phyloP scores from a whole-genome alignment of 495 filamentous ascomycete genomes.

The Delitschia confertaspora region DNA sequence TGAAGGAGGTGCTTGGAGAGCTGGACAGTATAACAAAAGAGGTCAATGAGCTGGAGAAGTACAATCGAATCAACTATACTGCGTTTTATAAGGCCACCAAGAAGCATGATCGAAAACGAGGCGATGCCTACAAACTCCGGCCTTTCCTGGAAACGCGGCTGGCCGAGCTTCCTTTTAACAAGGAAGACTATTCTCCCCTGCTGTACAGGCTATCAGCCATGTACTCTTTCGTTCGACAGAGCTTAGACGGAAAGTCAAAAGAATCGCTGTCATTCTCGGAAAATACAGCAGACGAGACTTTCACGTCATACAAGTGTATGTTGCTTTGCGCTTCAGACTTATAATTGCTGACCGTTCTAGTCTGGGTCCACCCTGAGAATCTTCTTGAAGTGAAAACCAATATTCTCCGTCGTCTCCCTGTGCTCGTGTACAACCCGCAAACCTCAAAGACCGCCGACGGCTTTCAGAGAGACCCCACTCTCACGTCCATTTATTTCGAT shows the following conservation, averaged over 20 bases:
- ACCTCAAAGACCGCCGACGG: constrained; percentile 69
- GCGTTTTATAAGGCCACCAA: constrained; percentile 96
- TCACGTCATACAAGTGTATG: constrained; percentile 82
- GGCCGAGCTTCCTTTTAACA: constrained; percentile 83
- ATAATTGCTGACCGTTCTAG: constrained; percentile 30
- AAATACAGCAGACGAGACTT: constrained; percentile 51
- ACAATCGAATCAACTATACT: constrained; percentile 92
- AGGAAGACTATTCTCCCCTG: constrained; percentile 85
- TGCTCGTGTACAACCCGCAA: constrained; percentile 84
- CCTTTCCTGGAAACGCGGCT: constrained; percentile 84
- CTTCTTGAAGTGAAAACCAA: constrained; percentile 91
- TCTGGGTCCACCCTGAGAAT: constrained; percentile 95
- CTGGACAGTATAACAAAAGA: constrained; percentile 82
- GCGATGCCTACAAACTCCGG: constrained; percentile 67
- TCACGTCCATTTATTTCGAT: constrained; percentile 95
- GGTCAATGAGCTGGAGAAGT: constrained; percentile 87
- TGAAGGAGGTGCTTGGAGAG: constrained; percentile 65
- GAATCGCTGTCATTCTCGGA: constrained; percentile 29
- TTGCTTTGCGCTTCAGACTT: constrained; percentile 6
- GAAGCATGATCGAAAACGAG: constrained; percentile 92
- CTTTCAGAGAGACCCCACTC: constrained; percentile 70
- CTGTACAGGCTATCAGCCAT: constrained; percentile 85
- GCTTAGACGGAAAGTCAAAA: constrained; percentile 49
- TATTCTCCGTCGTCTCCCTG: constrained; percentile 79
- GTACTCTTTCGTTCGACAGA: constrained; percentile 88